A percentile compares a stretch with the other conserved stretches of the same genome.
Conservation (phyloP, 768 basidiomycete species). For the Terana coerulea region DNA sequence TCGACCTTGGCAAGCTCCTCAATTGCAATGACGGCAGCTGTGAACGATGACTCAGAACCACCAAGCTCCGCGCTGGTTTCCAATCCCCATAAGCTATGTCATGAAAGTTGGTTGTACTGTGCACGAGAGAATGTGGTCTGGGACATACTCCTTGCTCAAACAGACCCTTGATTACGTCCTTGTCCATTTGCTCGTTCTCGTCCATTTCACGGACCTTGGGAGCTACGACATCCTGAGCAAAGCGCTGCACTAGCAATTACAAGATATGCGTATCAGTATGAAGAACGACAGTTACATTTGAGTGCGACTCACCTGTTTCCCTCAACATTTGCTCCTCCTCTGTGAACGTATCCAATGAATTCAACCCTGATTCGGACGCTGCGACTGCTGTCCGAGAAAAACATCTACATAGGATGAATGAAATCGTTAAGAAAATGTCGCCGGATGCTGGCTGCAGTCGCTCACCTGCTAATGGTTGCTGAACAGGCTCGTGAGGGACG, state of each 20-base stretch:
- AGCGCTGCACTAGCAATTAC: slow-evolving; percentile 63
- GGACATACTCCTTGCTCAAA: slow-evolving; percentile 89
- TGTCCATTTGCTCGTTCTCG: slow-evolving; percentile 94
- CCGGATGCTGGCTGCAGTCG: neutral
- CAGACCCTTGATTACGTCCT: slow-evolving; percentile 75
- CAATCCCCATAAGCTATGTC: slow-evolving; percentile 90
- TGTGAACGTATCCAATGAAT: slow-evolving; percentile 79
- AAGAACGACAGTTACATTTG: neutral
- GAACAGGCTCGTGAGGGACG: neutral
- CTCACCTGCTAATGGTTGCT: slow-evolving; percentile 2
- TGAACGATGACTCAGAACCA: slow-evolving; percentile 90
- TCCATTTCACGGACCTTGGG: slow-evolving; percentile 98
- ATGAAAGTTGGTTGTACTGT: neutral
- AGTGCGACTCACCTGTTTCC: slow-evolving; percentile 65
- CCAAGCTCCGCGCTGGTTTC: slow-evolving; percentile 83
- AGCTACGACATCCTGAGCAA: slow-evolving; percentile 83
- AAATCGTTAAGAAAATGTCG: neutral
- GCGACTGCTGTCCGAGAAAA: slow-evolving; percentile 19
- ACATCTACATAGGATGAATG: slow-evolving; percentile 9
- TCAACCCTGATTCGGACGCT: slow-evolving; percentile 20
- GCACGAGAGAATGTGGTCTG: neutral
- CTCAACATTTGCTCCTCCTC: slow-evolving; percentile 95
- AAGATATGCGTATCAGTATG: neutral
- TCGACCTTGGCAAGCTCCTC: slow-evolving; percentile 97
- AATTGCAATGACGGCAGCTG: slow-evolving; percentile 91